A percentile compares a stretch with the other conserved stretches of the same genome.
Evolutionary conservation across 768 basidiomycete genomes (phyloP).

Genomic region (Trichaptum fuscoviolaceum): DNA sequence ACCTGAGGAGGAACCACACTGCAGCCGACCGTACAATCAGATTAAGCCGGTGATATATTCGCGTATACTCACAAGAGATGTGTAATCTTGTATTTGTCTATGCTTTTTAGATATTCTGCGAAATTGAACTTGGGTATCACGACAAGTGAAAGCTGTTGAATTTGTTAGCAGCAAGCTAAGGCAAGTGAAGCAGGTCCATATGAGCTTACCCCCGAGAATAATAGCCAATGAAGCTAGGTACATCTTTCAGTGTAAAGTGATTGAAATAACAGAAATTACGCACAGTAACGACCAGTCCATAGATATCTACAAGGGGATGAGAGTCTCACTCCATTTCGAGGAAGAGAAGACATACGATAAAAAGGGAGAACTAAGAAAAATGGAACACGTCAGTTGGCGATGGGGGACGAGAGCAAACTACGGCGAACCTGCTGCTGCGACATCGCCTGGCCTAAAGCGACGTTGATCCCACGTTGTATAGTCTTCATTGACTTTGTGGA

Average conservation of each 20-base stretch:
- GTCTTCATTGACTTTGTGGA: conserved; percentile 43
- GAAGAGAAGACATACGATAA: conserved; percentile 8
- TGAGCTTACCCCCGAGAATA: conserved; percentile 50
- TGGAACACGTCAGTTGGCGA: not conserved
- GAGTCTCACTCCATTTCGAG: not conserved
- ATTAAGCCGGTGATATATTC: not conserved
- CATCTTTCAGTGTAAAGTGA: conserved; percentile 23
- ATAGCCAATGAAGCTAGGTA: conserved; percentile 46
- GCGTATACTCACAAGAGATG: conserved; percentile 43
- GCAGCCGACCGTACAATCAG: not conserved
- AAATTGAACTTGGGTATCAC: conserved; percentile 62
- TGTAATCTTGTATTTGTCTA: conserved; percentile 50
- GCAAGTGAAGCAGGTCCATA: not conserved
- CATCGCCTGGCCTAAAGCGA: conserved; percentile 56
- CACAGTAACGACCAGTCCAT: conserved; percentile 54
- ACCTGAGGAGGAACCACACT: conserved; percentile 56
- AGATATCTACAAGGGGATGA: not conserved
- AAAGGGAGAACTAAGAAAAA: conserved; percentile 19
- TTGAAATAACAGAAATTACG: conserved; percentile 13
- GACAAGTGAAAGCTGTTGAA: conserved; percentile 43
- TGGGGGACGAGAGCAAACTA: too few relatives aligned
- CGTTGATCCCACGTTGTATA: conserved; percentile 41
- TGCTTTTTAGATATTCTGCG: conserved; percentile 54
- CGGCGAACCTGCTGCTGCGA: conserved; percentile 52
- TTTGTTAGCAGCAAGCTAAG: not conserved